These are phyloP conservation scores for Chlamydomonas eustigma DNA, from an alignment of 139 green algal genomes.

Conservation along the genomic window DNA sequence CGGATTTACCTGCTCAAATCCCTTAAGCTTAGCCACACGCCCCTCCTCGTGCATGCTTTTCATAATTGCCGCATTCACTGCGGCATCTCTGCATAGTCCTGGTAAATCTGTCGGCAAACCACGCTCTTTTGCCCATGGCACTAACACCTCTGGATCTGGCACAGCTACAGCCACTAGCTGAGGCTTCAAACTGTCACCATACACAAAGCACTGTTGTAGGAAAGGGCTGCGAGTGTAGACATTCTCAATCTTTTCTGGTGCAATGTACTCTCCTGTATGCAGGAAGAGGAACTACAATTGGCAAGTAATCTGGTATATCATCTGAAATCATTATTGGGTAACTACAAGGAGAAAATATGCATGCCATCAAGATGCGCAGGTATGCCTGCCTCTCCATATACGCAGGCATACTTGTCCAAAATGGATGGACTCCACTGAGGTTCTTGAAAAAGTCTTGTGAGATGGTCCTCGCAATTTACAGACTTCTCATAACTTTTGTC, in stretches of 20 bases:
- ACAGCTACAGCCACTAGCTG: conserved; percentile 89
- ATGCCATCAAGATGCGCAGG: too few relatives aligned
- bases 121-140: conserved; percentile 78
- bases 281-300: too few relatives aligned
- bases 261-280: conserved; percentile 86
- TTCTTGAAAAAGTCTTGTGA: too few relatives aligned
- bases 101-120: conserved; percentile 43
- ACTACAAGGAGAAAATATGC: too few relatives aligned
- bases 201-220: conserved; percentile 68
- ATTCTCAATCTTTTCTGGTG: conserved; percentile 97
- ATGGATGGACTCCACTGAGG: too few relatives aligned
- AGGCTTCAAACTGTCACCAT: conserved; percentile 76
- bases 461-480: too few relatives aligned
- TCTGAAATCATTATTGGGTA: too few relatives aligned
- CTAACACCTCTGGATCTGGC: conserved; percentile 80
- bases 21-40: conserved; percentile 68
- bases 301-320: too few relatives aligned
- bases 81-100: conserved; percentile 51
- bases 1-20: conserved; percentile 74
- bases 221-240: conserved; percentile 66
- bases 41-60: conserved; percentile 78
- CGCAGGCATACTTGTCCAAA: too few relatives aligned
- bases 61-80: conserved; percentile 59
- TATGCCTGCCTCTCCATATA: too few relatives aligned
- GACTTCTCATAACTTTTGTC: too few relatives aligned